Conservation (phyloP, 768 basidiomycete genomes). For the Lactarius hengduanensis region DNA sequence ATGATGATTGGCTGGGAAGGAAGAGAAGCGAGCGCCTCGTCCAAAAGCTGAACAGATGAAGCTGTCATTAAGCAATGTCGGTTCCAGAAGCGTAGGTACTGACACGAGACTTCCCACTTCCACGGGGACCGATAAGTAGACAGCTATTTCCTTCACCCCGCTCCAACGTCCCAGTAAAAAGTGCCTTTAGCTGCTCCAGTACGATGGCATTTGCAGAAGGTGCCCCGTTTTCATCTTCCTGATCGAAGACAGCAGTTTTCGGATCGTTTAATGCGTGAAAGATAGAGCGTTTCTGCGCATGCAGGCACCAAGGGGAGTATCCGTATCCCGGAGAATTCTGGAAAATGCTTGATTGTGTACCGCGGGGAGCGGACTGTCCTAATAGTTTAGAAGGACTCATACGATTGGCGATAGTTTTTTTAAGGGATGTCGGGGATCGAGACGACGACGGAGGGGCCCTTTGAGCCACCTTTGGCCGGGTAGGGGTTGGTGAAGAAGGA, state of each 20-base stretch:
- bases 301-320: slow-evolving; percentile 47
- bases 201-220: slow-evolving; percentile 51
- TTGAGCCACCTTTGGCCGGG: slow-evolving; percentile 1
- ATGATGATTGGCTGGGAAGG: slow-evolving; percentile 63
- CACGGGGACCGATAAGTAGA: slow-evolving; percentile 78
- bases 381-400: neutral
- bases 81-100: slow-evolving; percentile 18
- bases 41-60: slow-evolving; percentile 49
- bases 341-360: slow-evolving; percentile 31
- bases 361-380: neutral
- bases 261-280: slow-evolving; percentile 45
- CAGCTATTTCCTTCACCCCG: slow-evolving; percentile 95
- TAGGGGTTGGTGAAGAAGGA: slow-evolving; percentile 21
- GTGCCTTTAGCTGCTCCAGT: slow-evolving; percentile 53
- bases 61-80: slow-evolving; percentile 18
- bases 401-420: neutral
- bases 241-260: slow-evolving; percentile 27
- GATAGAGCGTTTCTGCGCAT: slow-evolving; percentile 57
- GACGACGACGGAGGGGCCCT: slow-evolving; percentile 5
- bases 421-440: slow-evolving; percentile 3
- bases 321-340: slow-evolving; percentile 40
- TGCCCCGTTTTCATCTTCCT: slow-evolving; percentile 38
- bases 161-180: slow-evolving; percentile 70
- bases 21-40: slow-evolving; percentile 51
- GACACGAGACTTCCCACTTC: slow-evolving; percentile 84